Conservation (phyloP, 163 green algal genomes). For the Volvox carteri region DNA sequence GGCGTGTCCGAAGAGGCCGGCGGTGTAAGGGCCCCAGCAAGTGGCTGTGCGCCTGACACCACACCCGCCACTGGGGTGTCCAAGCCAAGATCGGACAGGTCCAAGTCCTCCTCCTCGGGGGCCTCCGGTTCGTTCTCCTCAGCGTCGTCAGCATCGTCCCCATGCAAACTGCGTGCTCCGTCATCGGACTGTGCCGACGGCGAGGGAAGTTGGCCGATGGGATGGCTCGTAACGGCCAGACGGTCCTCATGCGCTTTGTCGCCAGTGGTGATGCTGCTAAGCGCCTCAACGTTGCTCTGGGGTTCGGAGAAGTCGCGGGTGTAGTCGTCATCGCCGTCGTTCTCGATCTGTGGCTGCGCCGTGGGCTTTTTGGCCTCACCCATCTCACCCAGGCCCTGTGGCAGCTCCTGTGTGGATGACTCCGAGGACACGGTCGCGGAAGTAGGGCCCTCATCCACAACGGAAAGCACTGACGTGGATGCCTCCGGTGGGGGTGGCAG, state of each 20-base stretch:
- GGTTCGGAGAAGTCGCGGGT: constrained; percentile 26
- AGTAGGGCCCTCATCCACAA: constrained; percentile 11
- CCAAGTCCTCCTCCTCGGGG: constrained; percentile 28
- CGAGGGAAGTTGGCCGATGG: constrained; percentile 26
- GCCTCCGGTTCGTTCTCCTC: neutral
- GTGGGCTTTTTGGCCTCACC: no score
- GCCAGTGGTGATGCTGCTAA: neutral
- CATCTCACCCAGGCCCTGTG: no score
- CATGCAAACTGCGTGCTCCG: neutral
- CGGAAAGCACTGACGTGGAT: constrained; percentile 32
- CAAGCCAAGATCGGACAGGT: neutral
- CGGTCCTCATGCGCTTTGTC: neutral
- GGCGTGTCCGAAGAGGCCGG: neutral
- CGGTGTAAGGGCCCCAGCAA: neutral
- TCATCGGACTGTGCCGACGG: neutral
- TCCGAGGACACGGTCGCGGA: constrained; percentile 28
- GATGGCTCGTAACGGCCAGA: neutral
- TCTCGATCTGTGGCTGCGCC: neutral
- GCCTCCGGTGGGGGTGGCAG: neutral
- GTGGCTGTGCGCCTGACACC: no score
- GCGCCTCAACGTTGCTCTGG: neutral
- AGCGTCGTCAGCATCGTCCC: neutral
- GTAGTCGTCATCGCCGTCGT: constrained; percentile 29
- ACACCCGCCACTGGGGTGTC: neutral
- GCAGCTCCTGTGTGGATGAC: neutral